Percentiles rank a stretch among this genome's conserved stretches.
These are phyloP conservation scores for Starmerella powellii DNA, from an alignment of 805 yeast genomes.

Conservation along the genomic window DNA sequence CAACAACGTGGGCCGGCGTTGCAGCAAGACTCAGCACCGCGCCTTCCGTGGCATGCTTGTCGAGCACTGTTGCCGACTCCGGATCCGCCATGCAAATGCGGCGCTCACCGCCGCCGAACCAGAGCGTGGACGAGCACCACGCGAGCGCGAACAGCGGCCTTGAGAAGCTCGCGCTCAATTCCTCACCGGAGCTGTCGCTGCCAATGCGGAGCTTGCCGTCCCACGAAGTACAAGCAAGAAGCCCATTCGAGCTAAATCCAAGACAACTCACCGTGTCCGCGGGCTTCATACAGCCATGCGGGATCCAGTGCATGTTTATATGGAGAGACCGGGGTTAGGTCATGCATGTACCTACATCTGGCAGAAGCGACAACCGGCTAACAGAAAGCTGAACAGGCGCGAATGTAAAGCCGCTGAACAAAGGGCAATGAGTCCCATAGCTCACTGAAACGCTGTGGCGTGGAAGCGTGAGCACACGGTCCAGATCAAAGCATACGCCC, in stretches of 20 bases:
- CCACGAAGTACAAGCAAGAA: constrained; percentile 14
- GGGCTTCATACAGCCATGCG: background rate
- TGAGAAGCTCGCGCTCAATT: background rate
- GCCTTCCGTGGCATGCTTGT: background rate
- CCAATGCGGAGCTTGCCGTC: constrained; percentile 8
- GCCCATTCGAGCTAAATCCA: background rate
- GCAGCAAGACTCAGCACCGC: background rate
- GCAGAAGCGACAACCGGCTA: no score
- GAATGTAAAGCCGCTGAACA: no score
- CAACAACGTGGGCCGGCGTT: background rate
- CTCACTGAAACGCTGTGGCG: no score
- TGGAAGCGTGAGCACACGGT: no score
- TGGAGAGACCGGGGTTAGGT: background rate
- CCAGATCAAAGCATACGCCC: no score
- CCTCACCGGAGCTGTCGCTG: background rate
- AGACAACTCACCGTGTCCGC: constrained; percentile 4
- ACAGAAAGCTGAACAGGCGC: no score
- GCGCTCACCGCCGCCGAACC: constrained; percentile 10
- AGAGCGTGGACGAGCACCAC: constrained; percentile 6
- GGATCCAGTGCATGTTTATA: constrained; percentile 6
- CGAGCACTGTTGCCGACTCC: background rate
- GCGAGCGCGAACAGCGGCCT: constrained; percentile 9
- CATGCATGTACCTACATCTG: background rate
- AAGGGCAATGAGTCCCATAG: no score
- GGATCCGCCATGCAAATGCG: constrained; percentile 2